phyloP scores from a whole-genome alignment of 768 basidiomycete species.

The Psilocybe sp. region DNA sequence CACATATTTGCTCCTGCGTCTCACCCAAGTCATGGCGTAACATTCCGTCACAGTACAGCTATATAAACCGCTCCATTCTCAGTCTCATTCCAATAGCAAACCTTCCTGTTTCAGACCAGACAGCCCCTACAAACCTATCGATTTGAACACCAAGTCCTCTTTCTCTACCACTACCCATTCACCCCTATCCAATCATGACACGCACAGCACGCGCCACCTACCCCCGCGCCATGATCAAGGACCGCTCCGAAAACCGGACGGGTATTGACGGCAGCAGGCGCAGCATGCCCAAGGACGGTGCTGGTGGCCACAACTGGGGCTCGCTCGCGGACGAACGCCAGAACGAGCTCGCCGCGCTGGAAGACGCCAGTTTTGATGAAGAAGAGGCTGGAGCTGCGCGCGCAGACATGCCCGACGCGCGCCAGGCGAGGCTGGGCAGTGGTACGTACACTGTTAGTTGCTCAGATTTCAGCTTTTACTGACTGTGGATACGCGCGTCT shows the following conservation, averaged over 20 bases:
- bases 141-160: slow-evolving; percentile 10
- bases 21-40: slow-evolving; percentile 17
- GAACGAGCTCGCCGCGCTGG: slow-evolving; percentile 54
- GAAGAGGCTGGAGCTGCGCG: slow-evolving; percentile 29
- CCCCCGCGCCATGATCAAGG: slow-evolving; percentile 70
- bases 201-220: slow-evolving; percentile 73
- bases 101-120: too few species aligned
- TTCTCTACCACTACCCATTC: background rate
- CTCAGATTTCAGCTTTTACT: background rate
- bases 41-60: slow-evolving; percentile 14
- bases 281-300: slow-evolving; percentile 74
- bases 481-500: background rate
- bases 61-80: slow-evolving; percentile 21
- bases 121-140: slow-evolving; percentile 1
- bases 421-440: slow-evolving; percentile 4
- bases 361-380: slow-evolving; percentile 53
- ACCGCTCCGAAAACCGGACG: slow-evolving; percentile 77
- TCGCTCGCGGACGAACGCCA: slow-evolving; percentile 59
- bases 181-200: slow-evolving; percentile 51
- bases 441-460: slow-evolving; percentile 1
- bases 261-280: slow-evolving; percentile 70
- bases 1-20: slow-evolving; percentile 14
- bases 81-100: background rate
- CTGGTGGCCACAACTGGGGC: slow-evolving; percentile 87
- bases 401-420: slow-evolving; percentile 7